Evolutionary conservation across 2,329 filamentous ascomycete species (phyloP), one percentile per base, ranked within the genome.

Genomic region (Apiospora phragmitis): DNA sequence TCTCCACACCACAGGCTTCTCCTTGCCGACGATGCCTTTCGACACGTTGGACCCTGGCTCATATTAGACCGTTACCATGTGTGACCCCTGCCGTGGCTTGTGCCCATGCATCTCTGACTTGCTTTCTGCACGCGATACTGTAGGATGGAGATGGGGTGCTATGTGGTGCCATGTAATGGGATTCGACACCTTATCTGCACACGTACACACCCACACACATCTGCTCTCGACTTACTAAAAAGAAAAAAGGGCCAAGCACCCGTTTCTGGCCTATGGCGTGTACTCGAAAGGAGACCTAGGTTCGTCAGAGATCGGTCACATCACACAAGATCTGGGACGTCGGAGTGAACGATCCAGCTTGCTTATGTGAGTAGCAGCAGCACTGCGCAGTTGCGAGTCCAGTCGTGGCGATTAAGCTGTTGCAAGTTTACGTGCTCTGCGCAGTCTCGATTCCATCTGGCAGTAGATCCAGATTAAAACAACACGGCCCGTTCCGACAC

Each of bases 291-390:
- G 38, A n/a, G 18, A 38, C 55, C 55, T 14, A 38, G 29, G 55
- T 62, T 62, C 32, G 32, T 62, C 55, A 62, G 32, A 62, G 55
- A 67, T 42, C 65, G 81, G 81, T 86, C 84, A 85, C 82, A 82
- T 86, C 78, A 76, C 80, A 87, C 85, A 84, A 85, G 84, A 87
- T 87, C 85, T 85, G 76, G 74, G 75, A 79, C 78, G 77, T 73
- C 76, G 77, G 78, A 78, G 76, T 76, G 77, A 71, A 62, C 55
- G 9, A 62, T 32, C 32, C 55, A 70, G 72, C 75, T 72, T 77
- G 72, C 75, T 72, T 77, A 77, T 77, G 79, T 76, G 76, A 77
- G 79, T 24, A 14, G 55, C 29, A 16, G 8, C 18, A 38, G 32
- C 55, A 38, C 29, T 21, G 29, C 6, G 4, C 51, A 18, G 6